Base-by-base conservation (phyloP, 495 filamentous ascomycete genomes). In the Xylaria longipes region DNA sequence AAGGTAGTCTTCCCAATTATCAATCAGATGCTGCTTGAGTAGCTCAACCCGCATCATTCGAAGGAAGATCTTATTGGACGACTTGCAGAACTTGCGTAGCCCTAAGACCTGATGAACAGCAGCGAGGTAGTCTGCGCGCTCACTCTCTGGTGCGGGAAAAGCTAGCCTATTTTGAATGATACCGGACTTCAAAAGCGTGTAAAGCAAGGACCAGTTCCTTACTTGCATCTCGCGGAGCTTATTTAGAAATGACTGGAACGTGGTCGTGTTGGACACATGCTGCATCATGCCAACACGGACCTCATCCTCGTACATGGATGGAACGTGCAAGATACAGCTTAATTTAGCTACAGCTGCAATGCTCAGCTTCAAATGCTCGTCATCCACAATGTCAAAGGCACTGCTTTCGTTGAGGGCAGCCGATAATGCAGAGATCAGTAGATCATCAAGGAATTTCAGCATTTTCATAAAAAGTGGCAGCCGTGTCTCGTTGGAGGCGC, bases 161-260 rank as follows among this genome's bases (percentile, higher is more conserved):
- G 85, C 63, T 15, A 88, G 85, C 20, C 79, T 76, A 68, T 91
- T 91, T 74, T 96, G 93, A 1, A 82, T 75, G 46, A 94, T 91
- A 20, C 88, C 91, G 74, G 95, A 91, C 72, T 92, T 91, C 20
- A 97, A 75, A 65, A 97, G 84, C 0, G 88, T 87, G 78, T 90
- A 91, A 68, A 92, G 88, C 39, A 98, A 80, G 12, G 91, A 91
- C 94, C 96, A 98, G 35, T 90, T 90, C 52, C 93, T 89, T 8
- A 98, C 90, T 72, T 97, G 92, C 87, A 97, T 93, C 70, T 98
- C 95, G 45, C 93, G 89, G 50, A 97, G 87, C 77, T 91, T 94
- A 31, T 87, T 89, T 60, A 90, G 86, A 71, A 93, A 91, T 15
- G 82, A 83, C 64, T 87, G 84, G 46, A 83, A 82, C 8, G 75